Percentiles rank a stretch among this genome's conserved stretches.
Evolutionary conservation across 257 asterid species (phyloP).

Genomic region (Solanum corneliomulleri): DNA sequence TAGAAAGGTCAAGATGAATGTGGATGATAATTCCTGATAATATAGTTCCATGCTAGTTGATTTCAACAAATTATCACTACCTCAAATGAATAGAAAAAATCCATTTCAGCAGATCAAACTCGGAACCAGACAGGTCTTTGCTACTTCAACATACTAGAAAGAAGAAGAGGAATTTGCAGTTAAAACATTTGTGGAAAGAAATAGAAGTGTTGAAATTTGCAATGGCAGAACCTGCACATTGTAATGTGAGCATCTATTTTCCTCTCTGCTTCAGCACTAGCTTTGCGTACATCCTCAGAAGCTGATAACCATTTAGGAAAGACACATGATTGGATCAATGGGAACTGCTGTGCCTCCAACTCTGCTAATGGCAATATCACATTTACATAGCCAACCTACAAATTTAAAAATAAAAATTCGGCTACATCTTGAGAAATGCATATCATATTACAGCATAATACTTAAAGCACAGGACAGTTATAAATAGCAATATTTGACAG

Average conservation of each 20-base stretch:
- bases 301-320: conserved; percentile 69
- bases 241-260: conserved; percentile 73
- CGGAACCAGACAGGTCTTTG: neutral
- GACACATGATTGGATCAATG: conserved; percentile 80
- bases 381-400: conserved; percentile 69
- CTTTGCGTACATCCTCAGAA: conserved; percentile 70
- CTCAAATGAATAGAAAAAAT: neutral
- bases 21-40: neutral
- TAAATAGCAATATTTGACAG: neutral
- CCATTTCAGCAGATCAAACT: neutral
- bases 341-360: conserved; percentile 82
- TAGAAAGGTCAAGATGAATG: neutral
- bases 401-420: neutral
- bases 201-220: neutral
- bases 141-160: neutral
- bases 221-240: conserved; percentile 48
- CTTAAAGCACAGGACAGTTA: neutral
- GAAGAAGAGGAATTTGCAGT: neutral
- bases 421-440: neutral
- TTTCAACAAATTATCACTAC: neutral
- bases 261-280: conserved; percentile 85
- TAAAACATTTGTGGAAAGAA: neutral
- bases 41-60: neutral
- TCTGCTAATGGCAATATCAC: conserved; percentile 63
- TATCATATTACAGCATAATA: neutral